Evolutionary conservation across 2,329 filamentous ascomycete genomes (phyloP), one percentile per base, ranked within the genome.

Genomic region (Aspergillus piperis): DNA sequence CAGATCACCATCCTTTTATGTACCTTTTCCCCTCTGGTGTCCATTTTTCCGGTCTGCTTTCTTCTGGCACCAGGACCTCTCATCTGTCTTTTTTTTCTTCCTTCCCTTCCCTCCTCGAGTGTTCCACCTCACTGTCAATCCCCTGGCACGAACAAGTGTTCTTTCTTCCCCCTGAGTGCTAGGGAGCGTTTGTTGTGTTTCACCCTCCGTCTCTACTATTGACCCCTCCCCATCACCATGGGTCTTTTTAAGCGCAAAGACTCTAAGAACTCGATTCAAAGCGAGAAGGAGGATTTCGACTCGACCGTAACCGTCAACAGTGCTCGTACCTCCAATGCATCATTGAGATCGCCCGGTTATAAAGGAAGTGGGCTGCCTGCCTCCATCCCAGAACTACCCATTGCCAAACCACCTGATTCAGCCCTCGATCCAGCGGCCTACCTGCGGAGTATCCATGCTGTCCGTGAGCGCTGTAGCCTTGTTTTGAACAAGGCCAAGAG

Each of bases 401-500:
- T 98, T 51, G 91, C 94, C 53, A 89, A 87, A 71, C 88, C 92
- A 15, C 93, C 94, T 27, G 93, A 98, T 77, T 93, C 94, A 70
- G 84, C 89, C 63, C 83, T 94, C 68, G 92, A 98, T 74, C 93
- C 94, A 19, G 91, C 90, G 23, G 93, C 88, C 62, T 98, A 98
- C 77, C 85, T 99, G 70, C 88, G 91, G 73, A 97, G 92, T 78
- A 86, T 98, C 71, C 88, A 91, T 70, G 88, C 95, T 27, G 92
- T 99, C 25, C 85, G 95, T 64, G 92, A 97, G 70, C 82, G 92
- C 64, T 89, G 86, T 72, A 85, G 81, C 69, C 80, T 94, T 66
- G 83, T 96, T 55, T 83, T 91, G 62, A 85, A 90, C 64, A 93
- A 90, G 80, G 91, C 92, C 8, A 83, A 90, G 70, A 83, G 82